These are phyloP conservation scores for Coniochaeta ligniaria DNA, from an alignment of 2,329 filamentous ascomycete species.

Conservation along the genomic window DNA sequence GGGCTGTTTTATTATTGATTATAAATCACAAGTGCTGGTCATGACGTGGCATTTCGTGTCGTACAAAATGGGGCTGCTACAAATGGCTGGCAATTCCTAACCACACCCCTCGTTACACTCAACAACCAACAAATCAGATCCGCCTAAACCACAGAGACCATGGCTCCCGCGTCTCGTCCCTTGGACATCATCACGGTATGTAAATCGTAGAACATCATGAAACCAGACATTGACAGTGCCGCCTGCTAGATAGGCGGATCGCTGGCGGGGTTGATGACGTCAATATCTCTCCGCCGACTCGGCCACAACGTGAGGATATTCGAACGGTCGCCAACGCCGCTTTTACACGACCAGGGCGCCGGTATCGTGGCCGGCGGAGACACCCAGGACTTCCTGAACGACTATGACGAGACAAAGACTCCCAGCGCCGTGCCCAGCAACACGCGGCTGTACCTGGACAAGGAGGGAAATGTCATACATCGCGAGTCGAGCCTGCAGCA, in stretches of 20 bases:
- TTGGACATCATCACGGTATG: background rate
- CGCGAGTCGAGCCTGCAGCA: background rate
- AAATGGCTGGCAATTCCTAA: background rate
- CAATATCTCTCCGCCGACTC: constrained; percentile 1
- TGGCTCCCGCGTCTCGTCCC: background rate
- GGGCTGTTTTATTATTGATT: too few species aligned
- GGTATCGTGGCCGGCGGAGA: constrained; percentile 38
- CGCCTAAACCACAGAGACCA: background rate
- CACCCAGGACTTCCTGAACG: constrained; percentile 30
- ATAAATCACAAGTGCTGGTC: too few species aligned
- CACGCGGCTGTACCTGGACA: constrained; percentile 25
- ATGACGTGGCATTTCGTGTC: background rate
- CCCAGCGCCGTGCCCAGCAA: constrained; percentile 21
- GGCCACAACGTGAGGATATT: constrained; percentile 3
- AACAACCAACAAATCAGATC: background rate
- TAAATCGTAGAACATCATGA: background rate
- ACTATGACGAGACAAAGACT: constrained; percentile 29
- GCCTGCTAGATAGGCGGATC: constrained; percentile 1
- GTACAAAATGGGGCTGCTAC: background rate
- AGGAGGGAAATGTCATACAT: constrained; percentile 2
- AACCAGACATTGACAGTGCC: background rate
- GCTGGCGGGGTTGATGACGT: constrained; percentile 3
- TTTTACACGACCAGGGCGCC: constrained; percentile 35
- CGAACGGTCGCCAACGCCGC: constrained; percentile 1
- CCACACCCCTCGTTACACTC: background rate